phyloP scores from a whole-genome alignment of 306 rosid genomes.

The Quercus mongolica region DNA sequence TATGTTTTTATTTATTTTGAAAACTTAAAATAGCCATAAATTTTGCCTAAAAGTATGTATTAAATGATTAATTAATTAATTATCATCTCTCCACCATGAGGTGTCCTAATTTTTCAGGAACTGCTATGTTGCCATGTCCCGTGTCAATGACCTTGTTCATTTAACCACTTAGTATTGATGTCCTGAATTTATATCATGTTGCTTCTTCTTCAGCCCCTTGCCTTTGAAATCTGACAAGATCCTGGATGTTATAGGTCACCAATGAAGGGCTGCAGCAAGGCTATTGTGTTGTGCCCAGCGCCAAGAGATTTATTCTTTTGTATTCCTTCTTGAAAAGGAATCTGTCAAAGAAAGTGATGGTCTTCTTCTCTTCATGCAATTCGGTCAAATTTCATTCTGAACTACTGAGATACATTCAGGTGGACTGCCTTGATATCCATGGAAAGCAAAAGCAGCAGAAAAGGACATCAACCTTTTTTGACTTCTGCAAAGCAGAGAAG shows the following conservation, averaged over 20 bases:
- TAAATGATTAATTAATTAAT: too few species aligned
- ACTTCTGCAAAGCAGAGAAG: conserved; percentile 76
- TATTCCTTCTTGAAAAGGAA: conserved; percentile 78
- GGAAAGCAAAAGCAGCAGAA: conserved; percentile 94
- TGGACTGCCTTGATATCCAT: conserved; percentile 81
- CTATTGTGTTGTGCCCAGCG: conserved; percentile 80
- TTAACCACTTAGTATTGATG: too few species aligned
- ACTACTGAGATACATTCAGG: conserved; percentile 62
- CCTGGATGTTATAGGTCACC: conserved; percentile 56
- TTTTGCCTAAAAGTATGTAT: too few species aligned
- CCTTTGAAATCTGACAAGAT: conserved; percentile 15
- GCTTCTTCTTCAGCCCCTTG: conserved; percentile 7
- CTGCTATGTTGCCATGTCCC: too few species aligned
- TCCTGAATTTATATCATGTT: background rate
- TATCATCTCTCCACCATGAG: too few species aligned
- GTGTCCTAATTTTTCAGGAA: too few species aligned
- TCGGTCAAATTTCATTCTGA: conserved; percentile 90
- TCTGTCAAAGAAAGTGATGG: conserved; percentile 85
- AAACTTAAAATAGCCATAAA: too few species aligned
- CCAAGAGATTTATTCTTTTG: conserved; percentile 75
- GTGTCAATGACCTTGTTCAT: too few species aligned
- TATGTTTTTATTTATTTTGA: too few species aligned
- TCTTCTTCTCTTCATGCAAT: conserved; percentile 94
- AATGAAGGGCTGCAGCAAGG: conserved; percentile 97
- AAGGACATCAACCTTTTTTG: conserved; percentile 59